Percentiles rank a stretch among this genome's conserved stretches.
Conservation (phyloP, 2,329 filamentous ascomycete genomes). For the Knufia fluminis region DNA sequence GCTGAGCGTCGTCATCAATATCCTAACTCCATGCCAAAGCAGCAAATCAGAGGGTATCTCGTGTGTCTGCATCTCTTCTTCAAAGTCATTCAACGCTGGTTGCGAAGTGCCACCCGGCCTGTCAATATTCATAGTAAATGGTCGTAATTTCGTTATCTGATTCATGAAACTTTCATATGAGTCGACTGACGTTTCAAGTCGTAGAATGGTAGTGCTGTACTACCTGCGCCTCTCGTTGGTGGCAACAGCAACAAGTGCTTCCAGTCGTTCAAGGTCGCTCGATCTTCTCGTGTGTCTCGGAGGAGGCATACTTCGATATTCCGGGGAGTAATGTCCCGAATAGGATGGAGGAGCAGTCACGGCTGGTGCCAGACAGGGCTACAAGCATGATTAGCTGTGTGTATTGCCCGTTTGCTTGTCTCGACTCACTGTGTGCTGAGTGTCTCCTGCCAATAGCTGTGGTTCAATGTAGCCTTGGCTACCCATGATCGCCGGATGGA, state of each 20-base stretch:
- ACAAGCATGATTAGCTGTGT: slow-evolving; percentile 9
- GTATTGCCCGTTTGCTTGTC: not conserved
- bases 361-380: slow-evolving; percentile 5
- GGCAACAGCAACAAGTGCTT: slow-evolving; percentile 42
- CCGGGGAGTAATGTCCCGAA: not conserved
- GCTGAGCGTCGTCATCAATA: not conserved
- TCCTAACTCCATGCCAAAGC: not conserved
- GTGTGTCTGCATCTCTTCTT: not conserved
- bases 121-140: not conserved
- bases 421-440: slow-evolving; percentile 11
- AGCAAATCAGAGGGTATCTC: slow-evolving; percentile 9
- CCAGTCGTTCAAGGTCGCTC: slow-evolving; percentile 38
- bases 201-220: not conserved
- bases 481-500: slow-evolving; percentile 40
- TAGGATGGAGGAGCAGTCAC: not conserved
- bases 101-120: not conserved
- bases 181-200: slow-evolving; percentile 1
- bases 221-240: slow-evolving; percentile 33
- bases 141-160: slow-evolving; percentile 8
- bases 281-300: slow-evolving; percentile 20
- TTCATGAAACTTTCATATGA: not conserved
- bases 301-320: slow-evolving; percentile 13
- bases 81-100: slow-evolving; percentile 5
- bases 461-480: slow-evolving; percentile 40
- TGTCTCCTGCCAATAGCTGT: slow-evolving; percentile 22